Evolutionary conservation across 1,284 basidiomycete species (phyloP), one percentile per base, ranked within the genome.

Genomic region (Austropuccinia psidii): DNA sequence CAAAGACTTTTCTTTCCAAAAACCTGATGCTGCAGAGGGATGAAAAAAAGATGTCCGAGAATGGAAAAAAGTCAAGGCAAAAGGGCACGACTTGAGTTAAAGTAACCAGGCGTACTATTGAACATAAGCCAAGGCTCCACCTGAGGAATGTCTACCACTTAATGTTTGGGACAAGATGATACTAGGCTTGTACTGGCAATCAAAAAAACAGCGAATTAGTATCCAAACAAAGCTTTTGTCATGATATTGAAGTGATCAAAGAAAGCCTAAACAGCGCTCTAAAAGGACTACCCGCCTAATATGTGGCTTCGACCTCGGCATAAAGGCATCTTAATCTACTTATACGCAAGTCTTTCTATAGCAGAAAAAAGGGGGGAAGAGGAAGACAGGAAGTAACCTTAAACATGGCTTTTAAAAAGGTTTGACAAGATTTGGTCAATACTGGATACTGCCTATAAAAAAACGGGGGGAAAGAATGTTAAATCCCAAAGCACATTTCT

Each of bases 371-470:
- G 27, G 21, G 29, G 55, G 11, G 21, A 33, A 29, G 17, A 27
- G 11, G 21, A 5, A 58, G 15, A 58, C 9, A 57, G 58, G 13
- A 15, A 43, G 68, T n/a, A 79, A 89, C 91, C 83, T 90, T 89
- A 85, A 93, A 89, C 82, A 90, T 88, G 76, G 91, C 88, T 75
- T 89, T 87, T 65, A 96, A 85, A 82, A 97, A 96, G 0, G 85
- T 85, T 78, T 97, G 94, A 4, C 90, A 89, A 17, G 88, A 88
- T 82, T 98, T 98, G 21, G 90, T 90, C 17, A 99, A 85, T 0
- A 99, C 96, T 0, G 96, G 96, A 80, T 96, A 99, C 3, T 93
- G 70, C 13, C 70, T 72, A 2, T 33, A 27, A 2, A 41, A 45
- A 4, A 43, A 41, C 8, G 15, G 21, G 43, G 2, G 21, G 43